These are phyloP conservation scores for Allium sativum DNA, from an alignment of 106 monocot genomes.

Conservation along the genomic window DNA sequence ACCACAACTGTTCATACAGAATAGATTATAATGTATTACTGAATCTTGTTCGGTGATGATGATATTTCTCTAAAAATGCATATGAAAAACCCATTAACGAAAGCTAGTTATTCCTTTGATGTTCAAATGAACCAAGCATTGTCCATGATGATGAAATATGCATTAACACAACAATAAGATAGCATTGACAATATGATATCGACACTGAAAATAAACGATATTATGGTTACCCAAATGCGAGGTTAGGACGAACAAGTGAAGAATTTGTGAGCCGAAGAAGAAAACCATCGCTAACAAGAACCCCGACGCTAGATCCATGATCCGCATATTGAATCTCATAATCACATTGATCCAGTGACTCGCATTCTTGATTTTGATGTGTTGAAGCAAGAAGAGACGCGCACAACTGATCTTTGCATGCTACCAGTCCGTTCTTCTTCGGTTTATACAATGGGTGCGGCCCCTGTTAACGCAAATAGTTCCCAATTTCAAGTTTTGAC, in stretches of 20 bases:
- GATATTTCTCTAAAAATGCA: not conserved
- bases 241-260: constrained; percentile 33
- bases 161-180: not conserved
- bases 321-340: constrained; percentile 77
- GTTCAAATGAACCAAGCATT: not conserved
- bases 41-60: not conserved
- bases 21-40: not conserved
- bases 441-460: constrained; percentile 79
- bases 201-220: not conserved
- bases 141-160: not conserved
- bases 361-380: constrained; percentile 13
- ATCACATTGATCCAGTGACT: constrained; percentile 45
- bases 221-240: constrained; percentile 45
- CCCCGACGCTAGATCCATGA: constrained; percentile 66
- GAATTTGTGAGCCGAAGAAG: constrained; percentile 44
- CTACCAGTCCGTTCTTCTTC: constrained; percentile 40
- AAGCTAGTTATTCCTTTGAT: not conserved
- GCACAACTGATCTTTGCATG: constrained; percentile 57
- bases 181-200: not conserved
- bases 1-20: constrained; percentile 29
- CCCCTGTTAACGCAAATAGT: constrained; percentile 20
- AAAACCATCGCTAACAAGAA: constrained; percentile 59
- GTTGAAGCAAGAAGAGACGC: constrained; percentile 21
- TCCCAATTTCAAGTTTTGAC: not conserved
- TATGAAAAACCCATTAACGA: not conserved